Evolutionary conservation across 768 basidiomycete species (phyloP).

Genomic region (Termitomyces sp.): DNA sequence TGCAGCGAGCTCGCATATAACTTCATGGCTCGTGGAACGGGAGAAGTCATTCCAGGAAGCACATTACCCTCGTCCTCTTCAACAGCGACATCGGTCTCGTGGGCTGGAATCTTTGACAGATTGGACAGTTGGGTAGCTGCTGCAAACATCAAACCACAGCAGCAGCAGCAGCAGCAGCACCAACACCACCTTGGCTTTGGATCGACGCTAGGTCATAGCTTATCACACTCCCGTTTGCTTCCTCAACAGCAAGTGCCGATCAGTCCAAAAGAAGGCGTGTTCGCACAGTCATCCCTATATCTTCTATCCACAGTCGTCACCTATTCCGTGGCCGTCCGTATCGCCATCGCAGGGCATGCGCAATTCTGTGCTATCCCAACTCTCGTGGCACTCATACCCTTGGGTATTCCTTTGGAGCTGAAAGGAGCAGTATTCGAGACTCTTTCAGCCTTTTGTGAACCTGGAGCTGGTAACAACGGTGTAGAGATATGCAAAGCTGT

Average conservation of each 20-base stretch:
- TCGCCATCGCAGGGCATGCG: constrained; percentile 70
- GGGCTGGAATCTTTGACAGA: constrained; percentile 70
- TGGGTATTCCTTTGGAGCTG: constrained; percentile 83
- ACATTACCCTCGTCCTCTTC: constrained; percentile 47
- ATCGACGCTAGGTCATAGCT: constrained; percentile 21
- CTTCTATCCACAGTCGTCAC: constrained; percentile 74
- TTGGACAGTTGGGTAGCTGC: constrained; percentile 74
- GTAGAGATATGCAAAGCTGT: constrained; percentile 80
- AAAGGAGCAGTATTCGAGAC: constrained; percentile 85
- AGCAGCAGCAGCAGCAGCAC: constrained; percentile 37
- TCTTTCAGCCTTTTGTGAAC: constrained; percentile 77
- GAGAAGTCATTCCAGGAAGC: constrained; percentile 63
- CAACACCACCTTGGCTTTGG: constrained; percentile 15
- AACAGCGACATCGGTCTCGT: constrained; percentile 62
- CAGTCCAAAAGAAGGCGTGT: constrained; percentile 67
- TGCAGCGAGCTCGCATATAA: constrained; percentile 88
- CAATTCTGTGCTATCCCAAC: constrained; percentile 82
- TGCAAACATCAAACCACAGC: constrained; percentile 39
- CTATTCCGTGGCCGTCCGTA: constrained; percentile 73
- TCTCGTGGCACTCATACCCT: constrained; percentile 71
- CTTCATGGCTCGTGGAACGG: constrained; percentile 77
- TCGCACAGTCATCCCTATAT: constrained; percentile 78
- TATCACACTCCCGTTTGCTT: constrained; percentile 36
- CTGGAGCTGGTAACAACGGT: constrained; percentile 69
- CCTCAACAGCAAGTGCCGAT: constrained; percentile 46